Evolutionary conservation across 2,329 filamentous ascomycete genomes (phyloP).

Genomic region (Byssothecium circinans): DNA sequence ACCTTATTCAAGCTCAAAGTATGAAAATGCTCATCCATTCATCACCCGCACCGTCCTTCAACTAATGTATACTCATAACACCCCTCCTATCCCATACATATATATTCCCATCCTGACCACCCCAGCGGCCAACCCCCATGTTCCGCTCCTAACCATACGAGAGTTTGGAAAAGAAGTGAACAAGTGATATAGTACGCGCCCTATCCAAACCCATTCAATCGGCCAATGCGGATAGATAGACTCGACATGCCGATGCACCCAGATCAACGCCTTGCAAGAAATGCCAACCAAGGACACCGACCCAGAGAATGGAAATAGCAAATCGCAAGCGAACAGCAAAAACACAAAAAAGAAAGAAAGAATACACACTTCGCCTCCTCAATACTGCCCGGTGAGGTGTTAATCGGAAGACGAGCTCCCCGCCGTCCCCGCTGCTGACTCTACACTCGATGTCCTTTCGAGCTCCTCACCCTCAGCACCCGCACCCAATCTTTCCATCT

Average conservation of each 20-base stretch:
- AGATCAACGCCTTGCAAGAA: conserved; percentile 5
- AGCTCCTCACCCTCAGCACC: conserved; percentile 36
- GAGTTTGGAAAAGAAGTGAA: not conserved
- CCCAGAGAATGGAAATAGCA: not conserved
- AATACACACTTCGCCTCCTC: not conserved
- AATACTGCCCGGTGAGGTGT: not conserved
- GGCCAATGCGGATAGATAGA: not conserved
- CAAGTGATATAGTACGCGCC: not conserved
- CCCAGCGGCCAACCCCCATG: no score
- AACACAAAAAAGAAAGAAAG: not conserved
- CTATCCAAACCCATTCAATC: not conserved
- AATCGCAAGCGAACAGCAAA: not conserved
- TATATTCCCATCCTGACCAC: no score
- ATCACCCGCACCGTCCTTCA: no score
- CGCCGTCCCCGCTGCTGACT: conserved; percentile 20
- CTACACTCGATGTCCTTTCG: conserved; percentile 25
- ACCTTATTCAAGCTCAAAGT: no score
- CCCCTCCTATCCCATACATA: no score
- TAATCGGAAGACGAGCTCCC: conserved; percentile 8
- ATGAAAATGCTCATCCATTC: no score
- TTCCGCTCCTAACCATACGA: no score
- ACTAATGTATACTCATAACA: no score
- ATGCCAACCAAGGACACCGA: not conserved
- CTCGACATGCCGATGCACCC: conserved; percentile 6
- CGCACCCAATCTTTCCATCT: conserved; percentile 47